Evolutionary conservation across 495 filamentous ascomycete genomes (phyloP), one percentile per base, ranked within the genome.

Genomic region (Penicillium longicatenatum): DNA sequence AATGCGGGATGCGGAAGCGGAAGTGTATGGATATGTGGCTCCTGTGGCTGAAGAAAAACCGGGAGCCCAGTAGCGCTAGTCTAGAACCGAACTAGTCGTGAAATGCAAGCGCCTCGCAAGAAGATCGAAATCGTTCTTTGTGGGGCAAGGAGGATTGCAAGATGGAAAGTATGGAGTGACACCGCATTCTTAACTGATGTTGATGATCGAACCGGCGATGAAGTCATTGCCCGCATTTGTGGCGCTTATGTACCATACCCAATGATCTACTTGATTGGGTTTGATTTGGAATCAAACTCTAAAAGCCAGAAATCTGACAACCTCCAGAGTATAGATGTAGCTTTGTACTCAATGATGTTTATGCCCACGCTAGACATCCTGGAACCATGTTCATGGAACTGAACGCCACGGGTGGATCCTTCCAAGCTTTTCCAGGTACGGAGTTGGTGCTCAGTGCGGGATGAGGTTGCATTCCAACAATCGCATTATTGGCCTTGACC

Each of bases 141-240:
- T 26, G 45, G 45, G 45, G 6, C 24, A 16, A 29, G 22, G 37
- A 44, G 29, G 42, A 47, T 33, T 22, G 22, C n/a, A 11, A 14
- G 19, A 44, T 31, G 21, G 17, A 50, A 22, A 42, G 54, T 39
- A 54, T 54, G 57, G 57, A 57, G 57, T 50, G 50, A 16, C 14
- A 45, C 17, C 24, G 11, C 54, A 42, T 57, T 65, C 53, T 55
- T 64, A 46, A 50, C 37, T 30, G 4, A 7, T 33, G 39, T 39
- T 47, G 59, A 64, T 65, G 29, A 43, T 50, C 31, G 21, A 47
- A 48, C 49, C 61, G n/a, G n/a, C n/a, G 44, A 67, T 67, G 65
- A 67, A 52, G 58, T 67, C 65, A 67, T 51, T 24, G 22, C 58
- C 56, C 52, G 59, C 57, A 49, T 12, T 30, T 52, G 52, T 64